Conservation (phyloP, 129 eudicot genomes). For the Flaveria robusta region DNA sequence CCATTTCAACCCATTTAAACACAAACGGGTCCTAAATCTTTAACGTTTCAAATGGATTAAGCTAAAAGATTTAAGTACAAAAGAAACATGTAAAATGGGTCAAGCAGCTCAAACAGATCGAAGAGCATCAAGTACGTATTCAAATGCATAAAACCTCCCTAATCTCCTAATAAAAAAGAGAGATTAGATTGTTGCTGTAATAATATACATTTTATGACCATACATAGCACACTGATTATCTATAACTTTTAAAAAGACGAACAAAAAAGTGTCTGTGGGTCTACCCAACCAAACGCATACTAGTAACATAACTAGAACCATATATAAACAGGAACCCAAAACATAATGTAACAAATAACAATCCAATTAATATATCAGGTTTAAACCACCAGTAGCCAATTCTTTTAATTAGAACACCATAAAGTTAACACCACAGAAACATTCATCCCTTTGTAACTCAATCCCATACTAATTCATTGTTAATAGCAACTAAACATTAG, state of each 20-base stretch:
- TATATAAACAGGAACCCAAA: too few relatives aligned
- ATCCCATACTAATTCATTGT: too few relatives aligned
- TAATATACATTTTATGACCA: neutral
- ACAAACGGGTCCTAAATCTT: neutral
- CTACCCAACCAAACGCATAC: neutral
- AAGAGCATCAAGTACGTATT: neutral
- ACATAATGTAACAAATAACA: too few relatives aligned
- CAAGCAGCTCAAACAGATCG: neutral
- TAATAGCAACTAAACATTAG: too few relatives aligned
- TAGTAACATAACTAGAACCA: neutral
- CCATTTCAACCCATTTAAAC: neutral
- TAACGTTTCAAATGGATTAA: neutral
- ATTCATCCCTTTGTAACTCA: neutral
- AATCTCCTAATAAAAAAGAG: neutral
- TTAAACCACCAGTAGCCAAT: neutral
- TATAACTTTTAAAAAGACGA: neutral
- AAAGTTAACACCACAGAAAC: neutral
- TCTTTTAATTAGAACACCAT: neutral
- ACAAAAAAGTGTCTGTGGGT: neutral
- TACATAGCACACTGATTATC: neutral
- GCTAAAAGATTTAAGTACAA: slow-evolving; percentile 1
- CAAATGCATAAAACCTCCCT: neutral
- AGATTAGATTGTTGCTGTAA: neutral
- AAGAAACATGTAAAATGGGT: neutral
- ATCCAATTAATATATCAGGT: neutral